Base-by-base conservation (phyloP, 1,284 basidiomycete genomes). In the Malassezia equina region DNA sequence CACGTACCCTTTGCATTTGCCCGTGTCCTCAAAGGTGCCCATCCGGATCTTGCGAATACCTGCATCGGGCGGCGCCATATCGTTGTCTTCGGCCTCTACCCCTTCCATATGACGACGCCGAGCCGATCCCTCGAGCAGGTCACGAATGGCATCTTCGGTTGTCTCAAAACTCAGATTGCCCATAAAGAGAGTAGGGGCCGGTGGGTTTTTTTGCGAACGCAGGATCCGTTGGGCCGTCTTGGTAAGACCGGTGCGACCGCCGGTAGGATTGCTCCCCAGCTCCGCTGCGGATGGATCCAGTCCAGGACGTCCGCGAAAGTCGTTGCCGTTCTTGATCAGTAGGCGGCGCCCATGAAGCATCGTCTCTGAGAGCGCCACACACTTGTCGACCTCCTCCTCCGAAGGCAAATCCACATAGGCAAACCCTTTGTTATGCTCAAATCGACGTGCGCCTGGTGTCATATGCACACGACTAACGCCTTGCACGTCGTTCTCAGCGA, bases 401-500 rank as follows among this genome's bases (percentile, higher is more conserved):
- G 84, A 84, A 1, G 83, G 81, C 73, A 98, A 90, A 77, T 98
- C 93, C 58, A 95, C 84, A 77, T 96, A 96, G 24, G 91, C 93
- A 75, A 90, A 98, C 32, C 79, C 79, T 61, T 77, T 78, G 75
- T 79, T 80, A 60, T 77, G 69, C 11, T 79, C 77, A 46, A 69
- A 74, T 7, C 71, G 65, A 5, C 77, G 69, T 2, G 51, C 42
- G 61, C 76, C 77, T 60, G 76, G 77, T 4, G 80, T 80, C 75
- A 81, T 75, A 65, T 81, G 78, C 47, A 81, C 76, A 27, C 80
- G 69, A 7, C 77, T 78, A n/a, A 81, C 75, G 4, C 73, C 75
- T 46, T 64, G 61, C 29, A 74, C 53, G 3, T 63, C 67, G 1
- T 63, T 47, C 24, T 65, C 58, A 13, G 58, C 49, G 47, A 74